These are phyloP conservation scores for Leccinellum luteum DNA, from an alignment of 768 basidiomycete species.

Conservation along the genomic window DNA sequence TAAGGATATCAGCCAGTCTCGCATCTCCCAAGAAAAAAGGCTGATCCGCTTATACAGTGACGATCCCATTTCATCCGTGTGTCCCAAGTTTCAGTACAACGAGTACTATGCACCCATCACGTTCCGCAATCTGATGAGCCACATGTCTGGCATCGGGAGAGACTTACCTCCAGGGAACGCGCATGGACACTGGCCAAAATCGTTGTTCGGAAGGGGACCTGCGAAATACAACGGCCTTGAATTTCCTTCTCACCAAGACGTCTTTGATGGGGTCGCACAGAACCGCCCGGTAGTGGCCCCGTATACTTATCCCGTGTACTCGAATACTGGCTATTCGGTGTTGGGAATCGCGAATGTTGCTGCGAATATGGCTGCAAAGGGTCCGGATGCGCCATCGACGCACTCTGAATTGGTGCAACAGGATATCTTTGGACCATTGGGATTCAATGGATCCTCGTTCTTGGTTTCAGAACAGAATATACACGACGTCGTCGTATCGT, in stretches of 20 bases:
- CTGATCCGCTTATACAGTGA: slow-evolving; percentile 32
- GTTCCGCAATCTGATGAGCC: slow-evolving; percentile 41
- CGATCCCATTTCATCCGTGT: slow-evolving; percentile 41
- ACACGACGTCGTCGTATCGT: slow-evolving; percentile 40
- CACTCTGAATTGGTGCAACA: slow-evolving; percentile 45
- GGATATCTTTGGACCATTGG: slow-evolving; percentile 50
- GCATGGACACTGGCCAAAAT: slow-evolving; percentile 39
- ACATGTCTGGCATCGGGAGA: slow-evolving; percentile 34
- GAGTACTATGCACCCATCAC: slow-evolving; percentile 32
- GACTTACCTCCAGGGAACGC: slow-evolving; percentile 38
- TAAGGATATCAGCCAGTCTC: slow-evolving; percentile 12
- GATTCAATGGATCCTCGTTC: slow-evolving; percentile 43
- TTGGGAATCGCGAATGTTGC: slow-evolving; percentile 37
- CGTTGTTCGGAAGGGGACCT: slow-evolving; percentile 25
- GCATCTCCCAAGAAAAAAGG: background rate
- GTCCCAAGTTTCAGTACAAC: slow-evolving; percentile 22
- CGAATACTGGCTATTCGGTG: slow-evolving; percentile 36
- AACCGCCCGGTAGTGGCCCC: slow-evolving; percentile 43
- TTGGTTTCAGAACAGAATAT: slow-evolving; percentile 36
- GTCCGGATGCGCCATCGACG: slow-evolving; percentile 22
- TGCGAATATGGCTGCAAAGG: slow-evolving; percentile 25
- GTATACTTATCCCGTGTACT: slow-evolving; percentile 43
- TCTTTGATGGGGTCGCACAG: slow-evolving; percentile 37
- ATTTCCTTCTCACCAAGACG: slow-evolving; percentile 30
- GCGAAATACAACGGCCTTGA: slow-evolving; percentile 29